These are phyloP conservation scores for Diaporthe sp. DNA, from an alignment of 2,329 filamentous ascomycete species.

Conservation along the genomic window DNA sequence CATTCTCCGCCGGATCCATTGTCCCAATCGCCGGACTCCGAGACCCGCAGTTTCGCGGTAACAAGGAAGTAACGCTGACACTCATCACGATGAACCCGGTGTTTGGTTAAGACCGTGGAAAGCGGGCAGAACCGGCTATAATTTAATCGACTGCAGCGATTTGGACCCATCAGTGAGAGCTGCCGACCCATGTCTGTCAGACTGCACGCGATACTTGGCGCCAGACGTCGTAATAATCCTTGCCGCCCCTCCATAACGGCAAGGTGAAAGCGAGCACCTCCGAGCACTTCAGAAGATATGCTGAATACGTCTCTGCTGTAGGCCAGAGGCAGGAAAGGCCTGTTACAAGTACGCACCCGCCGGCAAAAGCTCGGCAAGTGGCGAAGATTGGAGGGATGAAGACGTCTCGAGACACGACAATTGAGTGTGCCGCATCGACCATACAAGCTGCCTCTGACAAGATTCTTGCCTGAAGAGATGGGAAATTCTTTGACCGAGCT, in stretches of 20 bases:
- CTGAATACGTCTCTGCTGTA: neutral
- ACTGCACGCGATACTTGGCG: constrained; percentile 48
- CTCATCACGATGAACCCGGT: neutral
- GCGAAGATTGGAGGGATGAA: constrained; percentile 33
- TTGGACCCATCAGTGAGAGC: neutral
- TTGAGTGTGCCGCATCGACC: constrained; percentile 22
- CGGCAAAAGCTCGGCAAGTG: constrained; percentile 27
- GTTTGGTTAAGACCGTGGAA: neutral
- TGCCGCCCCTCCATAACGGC: constrained; percentile 29
- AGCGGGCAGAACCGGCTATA: neutral
- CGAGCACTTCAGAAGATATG: constrained; percentile 31
- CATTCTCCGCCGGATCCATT: neutral
- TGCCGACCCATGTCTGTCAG: neutral
- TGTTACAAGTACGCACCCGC: constrained; percentile 29
- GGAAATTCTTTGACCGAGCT: neutral
- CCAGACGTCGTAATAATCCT: constrained; percentile 37
- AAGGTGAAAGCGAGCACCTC: constrained; percentile 36
- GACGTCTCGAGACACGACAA: constrained; percentile 10
- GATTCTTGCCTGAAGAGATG: constrained; percentile 24
- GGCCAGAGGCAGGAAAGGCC: constrained; percentile 21
- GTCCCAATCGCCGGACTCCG: constrained; percentile 8
- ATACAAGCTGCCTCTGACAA: constrained; percentile 26
- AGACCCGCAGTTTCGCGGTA: constrained; percentile 8
- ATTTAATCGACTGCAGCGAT: neutral
- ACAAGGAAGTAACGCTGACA: constrained; percentile 4